phyloP scores from a whole-genome alignment of 306 rosid species.

The Prunus padus region DNA sequence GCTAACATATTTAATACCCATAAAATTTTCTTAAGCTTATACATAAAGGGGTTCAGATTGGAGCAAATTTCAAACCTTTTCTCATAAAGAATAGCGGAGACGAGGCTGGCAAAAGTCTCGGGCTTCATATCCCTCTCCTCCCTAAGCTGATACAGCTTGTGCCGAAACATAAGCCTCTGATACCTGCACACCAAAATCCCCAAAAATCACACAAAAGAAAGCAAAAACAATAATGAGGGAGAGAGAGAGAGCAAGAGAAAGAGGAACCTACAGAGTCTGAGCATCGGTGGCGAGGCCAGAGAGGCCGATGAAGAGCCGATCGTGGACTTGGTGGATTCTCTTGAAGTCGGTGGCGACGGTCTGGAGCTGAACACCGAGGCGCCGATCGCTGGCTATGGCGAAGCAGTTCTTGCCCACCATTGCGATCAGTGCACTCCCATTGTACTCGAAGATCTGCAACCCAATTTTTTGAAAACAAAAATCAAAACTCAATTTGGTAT shows the following conservation, averaged over 20 bases:
- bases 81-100: conserved; percentile 83
- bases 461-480: not conserved
- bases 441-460: conserved; percentile 83
- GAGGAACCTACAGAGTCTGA: conserved; percentile 66
- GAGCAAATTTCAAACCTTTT: conserved; percentile 52
- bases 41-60: not conserved
- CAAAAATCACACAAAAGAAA: not conserved
- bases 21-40: not conserved
- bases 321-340: conserved; percentile 72
- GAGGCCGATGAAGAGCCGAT: conserved; percentile 78
- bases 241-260: not conserved
- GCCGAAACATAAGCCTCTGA: conserved; percentile 79
- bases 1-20: not conserved
- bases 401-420: conserved; percentile 99
- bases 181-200: conserved; percentile 36
- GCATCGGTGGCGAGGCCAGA: conserved; percentile 95
- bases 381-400: conserved; percentile 95
- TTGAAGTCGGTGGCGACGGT: conserved; percentile 95
- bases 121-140: conserved; percentile 96
- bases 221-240: not conserved
- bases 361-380: conserved; percentile 96
- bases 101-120: conserved; percentile 85
- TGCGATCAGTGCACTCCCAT: conserved; percentile 90
- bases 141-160: conserved; percentile 85
- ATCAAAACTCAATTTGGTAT: not conserved